Evolutionary conservation across 164 flowering plant genomes (phyloP), one percentile per base, ranked within the genome.

Genomic region (Warburgia ugandensis): DNA sequence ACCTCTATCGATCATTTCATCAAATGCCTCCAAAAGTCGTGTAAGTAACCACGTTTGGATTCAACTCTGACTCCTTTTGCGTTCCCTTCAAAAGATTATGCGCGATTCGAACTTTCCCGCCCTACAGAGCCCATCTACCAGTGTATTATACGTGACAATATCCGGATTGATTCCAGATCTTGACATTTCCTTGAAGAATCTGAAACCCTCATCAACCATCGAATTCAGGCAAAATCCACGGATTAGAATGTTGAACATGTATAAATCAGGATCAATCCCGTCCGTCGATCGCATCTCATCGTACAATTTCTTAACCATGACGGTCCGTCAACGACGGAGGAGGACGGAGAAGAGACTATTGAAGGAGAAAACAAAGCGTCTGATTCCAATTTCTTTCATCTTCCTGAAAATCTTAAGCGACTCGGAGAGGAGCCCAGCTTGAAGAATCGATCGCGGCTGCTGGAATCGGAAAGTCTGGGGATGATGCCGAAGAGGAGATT

Each of bases 111-210:
- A 79, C 77, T 59, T 79, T 40, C 91, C 91, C 6, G 47, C 73
- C 36, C 85, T 67, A 46, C 89, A 88, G 67, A 88, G 64, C 3
- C 94, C 94, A 56, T 88, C 94, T 12, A 85, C 77, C 56, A 88
- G 73, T 1, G 97, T 77, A 52, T 83, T 81, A 50, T 81, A 85
- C 0, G 86, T 83, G 30, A 88, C 56, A 19, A 88, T 55, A 72
- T 85, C 89, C 2, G 94, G 85, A 0, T 52, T 55, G 53, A 77
- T 69, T 5, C 56, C 41, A 53, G 67, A 56, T 3, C 53, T 36
- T 14, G 69, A 54, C 89, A 83, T 85, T 48, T 83, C 83, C 33
- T 74, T 77, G 55, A 85, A 83, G 51, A 79, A 67, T 25, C 69
- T 59, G 61, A 77, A 79, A 32, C 80, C 90, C 27, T 79, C 76